These are phyloP conservation scores for Remersonia thermophila DNA, from an alignment of 2,329 filamentous ascomycete species.

Conservation along the genomic window DNA sequence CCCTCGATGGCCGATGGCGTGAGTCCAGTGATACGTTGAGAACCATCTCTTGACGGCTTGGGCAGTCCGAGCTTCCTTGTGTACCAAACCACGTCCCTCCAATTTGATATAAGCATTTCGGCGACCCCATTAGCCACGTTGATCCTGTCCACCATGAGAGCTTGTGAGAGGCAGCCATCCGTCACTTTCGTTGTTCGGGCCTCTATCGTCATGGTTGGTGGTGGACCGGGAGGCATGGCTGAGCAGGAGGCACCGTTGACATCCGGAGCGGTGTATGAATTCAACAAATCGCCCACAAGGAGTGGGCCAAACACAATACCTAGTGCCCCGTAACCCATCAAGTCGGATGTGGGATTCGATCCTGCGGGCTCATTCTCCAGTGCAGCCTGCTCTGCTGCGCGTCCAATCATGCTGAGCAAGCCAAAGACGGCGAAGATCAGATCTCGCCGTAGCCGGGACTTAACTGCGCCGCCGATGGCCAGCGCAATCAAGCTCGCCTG, in stretches of 20 bases:
- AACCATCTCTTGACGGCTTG: neutral
- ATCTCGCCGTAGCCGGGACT: conserved; percentile 47
- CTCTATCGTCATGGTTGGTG: conserved; percentile 32
- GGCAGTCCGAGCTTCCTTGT: conserved; percentile 35
- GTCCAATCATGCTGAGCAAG: conserved; percentile 48
- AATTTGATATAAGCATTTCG: conserved; percentile 54
- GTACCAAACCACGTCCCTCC: conserved; percentile 51
- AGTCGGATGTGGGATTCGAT: conserved; percentile 41
- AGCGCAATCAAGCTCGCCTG: conserved; percentile 55
- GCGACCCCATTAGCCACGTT: conserved; percentile 45
- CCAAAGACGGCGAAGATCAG: conserved; percentile 57
- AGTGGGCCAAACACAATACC: conserved; percentile 55
- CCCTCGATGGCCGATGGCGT: conserved; percentile 31
- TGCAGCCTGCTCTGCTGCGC: conserved; percentile 40
- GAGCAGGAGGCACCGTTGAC: conserved; percentile 30
- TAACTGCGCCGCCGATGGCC: conserved; percentile 42
- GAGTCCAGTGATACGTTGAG: conserved; percentile 14
- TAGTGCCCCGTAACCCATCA: conserved; percentile 53
- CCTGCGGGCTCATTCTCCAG: conserved; percentile 39
- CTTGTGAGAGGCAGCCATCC: conserved; percentile 4
- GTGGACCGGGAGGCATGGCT: conserved; percentile 30
- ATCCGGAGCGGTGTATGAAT: conserved; percentile 37
- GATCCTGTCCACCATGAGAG: conserved; percentile 40
- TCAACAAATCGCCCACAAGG: conserved; percentile 44
- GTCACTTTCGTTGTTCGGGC: conserved; percentile 22